Evolutionary conservation across 139 green algal species (phyloP), one percentile per base, ranked within the genome.

Genomic region (Chlamydomonas incerta): DNA sequence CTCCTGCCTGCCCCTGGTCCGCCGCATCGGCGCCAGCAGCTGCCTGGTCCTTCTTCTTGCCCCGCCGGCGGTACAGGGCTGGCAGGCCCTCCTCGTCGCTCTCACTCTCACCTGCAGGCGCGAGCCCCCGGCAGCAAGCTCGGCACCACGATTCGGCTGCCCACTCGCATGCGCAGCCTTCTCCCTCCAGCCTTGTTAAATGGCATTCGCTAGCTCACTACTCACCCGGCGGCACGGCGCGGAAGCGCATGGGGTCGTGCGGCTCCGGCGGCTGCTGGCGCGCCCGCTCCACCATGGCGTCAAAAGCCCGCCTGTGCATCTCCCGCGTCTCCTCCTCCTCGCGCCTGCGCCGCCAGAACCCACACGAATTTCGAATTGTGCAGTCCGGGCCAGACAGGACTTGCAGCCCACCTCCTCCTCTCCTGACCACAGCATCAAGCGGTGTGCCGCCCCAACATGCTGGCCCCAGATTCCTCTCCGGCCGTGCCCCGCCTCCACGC

Each of bases 201-300:
- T n/a, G n/a, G n/a, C n/a, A n/a, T n/a, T n/a, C n/a, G n/a, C n/a
- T n/a, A n/a, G 23, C 21, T 29, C 67, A 28, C 17, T 2, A n/a
- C 77, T 18, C 84, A 93, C 90, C 88, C 75, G 87, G 87, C 10
- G 89, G 90, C 76, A 93, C 80, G 0, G 91, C 93, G 28, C 92
- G 69, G 80, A 95, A 96, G 72, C 90, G 88, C 92, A 96, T 95
- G 73, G 90, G 91, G 81, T 95, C 90, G 31, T 89, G 86, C 11
- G 89, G 91, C 46, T 58, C 29, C 65, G 86, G 88, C 18, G 92
- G 92, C 31, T 87, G 87, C 31, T 82, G 76, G 0, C 71, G 69
- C 23, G 92, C 92, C 24, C 83, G 66, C 75, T 86, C 90, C 41
- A 97, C 90, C 91, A 97, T 95, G 20, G 90, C 88, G 65, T 96